Conservation (phyloP, 441 rosid genomes). For the Jatropha podagrica region DNA sequence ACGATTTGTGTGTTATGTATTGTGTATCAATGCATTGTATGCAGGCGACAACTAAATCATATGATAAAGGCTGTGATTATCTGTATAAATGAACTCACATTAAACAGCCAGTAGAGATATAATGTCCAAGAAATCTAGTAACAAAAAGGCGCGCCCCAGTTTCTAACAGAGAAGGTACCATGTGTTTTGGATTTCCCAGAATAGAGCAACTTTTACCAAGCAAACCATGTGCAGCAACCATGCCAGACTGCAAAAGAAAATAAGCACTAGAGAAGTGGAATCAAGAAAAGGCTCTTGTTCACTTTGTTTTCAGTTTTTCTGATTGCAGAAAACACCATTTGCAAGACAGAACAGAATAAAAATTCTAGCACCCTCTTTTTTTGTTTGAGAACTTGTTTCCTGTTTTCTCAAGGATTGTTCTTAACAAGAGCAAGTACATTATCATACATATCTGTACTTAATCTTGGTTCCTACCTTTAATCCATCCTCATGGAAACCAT, state of each 20-base stretch:
- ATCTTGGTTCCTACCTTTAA: slow-evolving; percentile 52
- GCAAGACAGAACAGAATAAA: neutral
- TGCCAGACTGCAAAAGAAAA: slow-evolving; percentile 48
- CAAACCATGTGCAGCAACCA: slow-evolving; percentile 48
- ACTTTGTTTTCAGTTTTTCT: too few species aligned
- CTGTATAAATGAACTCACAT: slow-evolving; percentile 51
- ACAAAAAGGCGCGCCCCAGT: slow-evolving; percentile 65
- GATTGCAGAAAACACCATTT: too few species aligned
- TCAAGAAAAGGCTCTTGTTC: neutral
- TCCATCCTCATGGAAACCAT: slow-evolving; percentile 97
- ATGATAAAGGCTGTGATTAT: slow-evolving; percentile 2
- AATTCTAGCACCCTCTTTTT: neutral
- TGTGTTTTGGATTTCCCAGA: slow-evolving; percentile 53
- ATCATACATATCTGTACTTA: neutral
- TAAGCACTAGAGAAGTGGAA: slow-evolving; percentile 1
- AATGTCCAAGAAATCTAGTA: slow-evolving; percentile 60
- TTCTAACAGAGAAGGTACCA: slow-evolving; percentile 65
- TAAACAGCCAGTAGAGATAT: slow-evolving; percentile 56
- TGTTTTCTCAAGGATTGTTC: neutral
- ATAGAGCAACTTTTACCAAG: slow-evolving; percentile 41
- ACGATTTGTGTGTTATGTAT: too few species aligned
- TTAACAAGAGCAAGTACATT: neutral
- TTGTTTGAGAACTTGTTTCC: neutral
- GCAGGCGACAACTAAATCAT: neutral
- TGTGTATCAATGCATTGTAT: neutral